Evolutionary conservation across 306 rosid genomes (phyloP), one percentile per base, ranked within the genome.

Genomic region (Dryas drummondii): DNA sequence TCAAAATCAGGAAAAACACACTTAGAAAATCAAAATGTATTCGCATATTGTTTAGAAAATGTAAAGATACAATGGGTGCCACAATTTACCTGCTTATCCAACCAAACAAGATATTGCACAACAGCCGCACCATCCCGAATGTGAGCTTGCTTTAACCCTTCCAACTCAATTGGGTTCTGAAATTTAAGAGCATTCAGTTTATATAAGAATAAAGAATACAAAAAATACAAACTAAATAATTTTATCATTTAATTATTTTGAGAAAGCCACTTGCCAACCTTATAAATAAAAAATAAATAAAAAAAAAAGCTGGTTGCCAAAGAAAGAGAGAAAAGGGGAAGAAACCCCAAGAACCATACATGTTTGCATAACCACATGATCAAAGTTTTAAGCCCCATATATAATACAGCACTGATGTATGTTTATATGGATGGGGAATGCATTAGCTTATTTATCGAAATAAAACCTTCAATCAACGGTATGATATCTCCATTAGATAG

Each of bases 71-170:
- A 48, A 75, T 69, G 68, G 50, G 67, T 78, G 70, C 67, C 71
- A 75, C 57, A 40, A 44, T 71, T 46, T 85, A 96, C 99, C 96
- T 90, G 83, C 78, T 82, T 76, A 82, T 96, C 98, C 82, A 96
- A 82, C 99, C 99, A 96, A 50, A 86, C 91, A 89, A 92, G 96
- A 84, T 86, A 96, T 73, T 96, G 99, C 72, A 90, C 98, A 61
- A 96, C 90, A 15, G 99, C 99, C 67, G 90, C 98, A 71, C 99
- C 99, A 79, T 96, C 99, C 66, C 99, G 91, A 81, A 96, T 27
- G 76, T 96, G 98, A 22, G 99, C 88, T 44, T 82, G 86, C 82
- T 70, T 90, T 71, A 96, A 82, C 71, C 99, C 98, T 56, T 92
- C 93, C 93, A 96, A 84, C 78, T 96, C 99, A 65, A 87, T 85